These are phyloP conservation scores for Fomes fomentarius DNA, from an alignment of 1,284 basidiomycete genomes.

Conservation along the genomic window DNA sequence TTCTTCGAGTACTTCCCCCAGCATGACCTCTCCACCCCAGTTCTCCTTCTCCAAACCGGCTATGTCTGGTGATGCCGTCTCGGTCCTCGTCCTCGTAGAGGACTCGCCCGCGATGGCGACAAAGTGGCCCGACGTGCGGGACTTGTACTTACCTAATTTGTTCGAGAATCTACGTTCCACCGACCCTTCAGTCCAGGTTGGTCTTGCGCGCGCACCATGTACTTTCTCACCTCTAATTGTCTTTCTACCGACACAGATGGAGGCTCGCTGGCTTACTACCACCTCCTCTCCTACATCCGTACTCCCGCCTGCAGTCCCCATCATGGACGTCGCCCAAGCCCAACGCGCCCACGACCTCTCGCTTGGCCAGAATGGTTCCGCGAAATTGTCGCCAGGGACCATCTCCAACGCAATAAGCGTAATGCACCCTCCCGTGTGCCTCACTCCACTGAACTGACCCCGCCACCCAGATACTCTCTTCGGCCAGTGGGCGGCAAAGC, in stretches of 20 bases:
- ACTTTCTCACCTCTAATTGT: constrained; percentile 13
- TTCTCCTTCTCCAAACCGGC: constrained; percentile 39
- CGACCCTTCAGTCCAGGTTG: constrained; percentile 42
- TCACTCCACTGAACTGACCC: constrained; percentile 2
- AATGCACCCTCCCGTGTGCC: neutral
- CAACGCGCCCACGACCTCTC: constrained; percentile 23
- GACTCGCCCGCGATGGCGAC: constrained; percentile 54
- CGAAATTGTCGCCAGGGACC: constrained; percentile 22
- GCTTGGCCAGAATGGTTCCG: constrained; percentile 13
- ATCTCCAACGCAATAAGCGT: constrained; percentile 28
- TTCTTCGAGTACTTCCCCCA: constrained; percentile 22
- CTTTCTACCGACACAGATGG: constrained; percentile 36
- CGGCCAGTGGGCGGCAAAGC: constrained; percentile 38
- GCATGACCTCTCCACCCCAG: constrained; percentile 27
- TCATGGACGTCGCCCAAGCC: constrained; percentile 18
- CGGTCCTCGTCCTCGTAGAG: constrained; percentile 62
- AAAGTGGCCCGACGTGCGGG: constrained; percentile 59
- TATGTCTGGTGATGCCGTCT: constrained; percentile 44
- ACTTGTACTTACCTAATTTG: constrained; percentile 54
- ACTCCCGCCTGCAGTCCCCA: constrained; percentile 9
- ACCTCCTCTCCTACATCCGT: constrained; percentile 18
- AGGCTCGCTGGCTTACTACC: constrained; percentile 43
- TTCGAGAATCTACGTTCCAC: constrained; percentile 44
- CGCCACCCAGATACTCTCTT: constrained; percentile 40
- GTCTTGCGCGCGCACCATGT: constrained; percentile 21